Evolutionary conservation across 352 stramenopile species (phyloP).

Genomic region (Phytophthora pisi): DNA sequence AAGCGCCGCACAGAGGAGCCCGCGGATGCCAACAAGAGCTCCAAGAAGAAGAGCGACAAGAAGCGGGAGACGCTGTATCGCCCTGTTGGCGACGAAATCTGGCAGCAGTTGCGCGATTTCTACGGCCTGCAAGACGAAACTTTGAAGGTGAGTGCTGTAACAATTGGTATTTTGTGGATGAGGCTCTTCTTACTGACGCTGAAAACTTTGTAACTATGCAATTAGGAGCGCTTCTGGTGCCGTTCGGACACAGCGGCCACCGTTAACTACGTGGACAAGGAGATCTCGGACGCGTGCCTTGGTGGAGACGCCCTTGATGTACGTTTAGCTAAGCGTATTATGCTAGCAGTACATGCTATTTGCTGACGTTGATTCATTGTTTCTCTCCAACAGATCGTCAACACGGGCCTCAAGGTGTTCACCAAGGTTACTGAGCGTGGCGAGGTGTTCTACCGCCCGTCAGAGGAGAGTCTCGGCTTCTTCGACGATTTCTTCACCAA

Average conservation of each 20-base stretch:
- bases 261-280: conserved; percentile 82
- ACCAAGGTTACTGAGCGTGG: conserved; percentile 72
- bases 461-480: conserved; percentile 86
- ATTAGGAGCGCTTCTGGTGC: conserved; percentile 66
- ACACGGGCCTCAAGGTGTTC: conserved; percentile 92
- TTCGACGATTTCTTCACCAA: conserved; percentile 90
- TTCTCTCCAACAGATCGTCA: conserved; percentile 77
- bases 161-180: neutral
- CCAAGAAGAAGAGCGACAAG: conserved; percentile 39
- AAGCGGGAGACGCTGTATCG: conserved; percentile 78
- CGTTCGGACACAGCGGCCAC: conserved; percentile 75
- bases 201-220: neutral
- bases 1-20: conserved; percentile 45
- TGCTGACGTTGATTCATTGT: neutral
- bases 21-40: conserved; percentile 3
- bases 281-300: conserved; percentile 66
- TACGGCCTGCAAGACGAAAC: conserved; percentile 64
- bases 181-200: neutral
- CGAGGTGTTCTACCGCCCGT: conserved; percentile 84
- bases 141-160: conserved; percentile 44
- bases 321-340: conserved; percentile 3
- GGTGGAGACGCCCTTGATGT: conserved; percentile 73
- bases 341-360: neutral
- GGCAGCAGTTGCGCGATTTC: conserved; percentile 59
- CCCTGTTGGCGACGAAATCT: conserved; percentile 64